Evolutionary conservation across 352 stramenopile genomes (phyloP).

Genomic region (Pythium phragmiticola): DNA sequence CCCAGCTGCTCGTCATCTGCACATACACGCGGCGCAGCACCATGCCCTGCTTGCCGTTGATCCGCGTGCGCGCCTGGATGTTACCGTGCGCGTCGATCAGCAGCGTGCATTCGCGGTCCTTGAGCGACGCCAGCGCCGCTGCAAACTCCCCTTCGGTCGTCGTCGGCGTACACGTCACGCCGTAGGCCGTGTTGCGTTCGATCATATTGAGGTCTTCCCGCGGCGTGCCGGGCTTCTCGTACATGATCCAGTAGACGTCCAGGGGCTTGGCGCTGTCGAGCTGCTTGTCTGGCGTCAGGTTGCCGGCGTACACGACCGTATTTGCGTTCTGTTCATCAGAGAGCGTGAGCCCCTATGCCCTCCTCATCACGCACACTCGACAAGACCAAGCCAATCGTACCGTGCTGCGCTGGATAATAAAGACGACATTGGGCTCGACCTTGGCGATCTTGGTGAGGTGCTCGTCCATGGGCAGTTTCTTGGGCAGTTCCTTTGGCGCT

Average conservation of each 20-base stretch:
- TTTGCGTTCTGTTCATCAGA: constrained; percentile 62
- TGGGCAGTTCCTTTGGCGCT: constrained; percentile 37
- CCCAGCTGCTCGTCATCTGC: constrained; percentile 82
- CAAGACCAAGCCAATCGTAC: constrained; percentile 31
- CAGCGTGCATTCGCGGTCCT: constrained; percentile 63
- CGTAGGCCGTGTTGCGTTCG: constrained; percentile 82
- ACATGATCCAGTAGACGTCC: constrained; percentile 87
- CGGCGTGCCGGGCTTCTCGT: constrained; percentile 67
- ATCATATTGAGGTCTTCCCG: constrained; percentile 85
- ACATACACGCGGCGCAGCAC: constrained; percentile 78
- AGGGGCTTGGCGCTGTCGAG: constrained; percentile 65
- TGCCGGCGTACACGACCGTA: constrained; percentile 76
- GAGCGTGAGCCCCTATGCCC: not conserved
- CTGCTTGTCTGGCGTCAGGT: constrained; percentile 36
- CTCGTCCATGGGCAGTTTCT: constrained; percentile 60
- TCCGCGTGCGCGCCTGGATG: constrained; percentile 64
- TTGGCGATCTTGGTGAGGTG: constrained; percentile 65
- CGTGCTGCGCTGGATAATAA: constrained; percentile 87
- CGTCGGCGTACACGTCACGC: constrained; percentile 42
- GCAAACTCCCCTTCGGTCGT: constrained; percentile 40
- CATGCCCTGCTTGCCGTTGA: constrained; percentile 61
- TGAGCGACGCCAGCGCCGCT: constrained; percentile 58
- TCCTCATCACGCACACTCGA: not conserved
- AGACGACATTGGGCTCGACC: constrained; percentile 72
- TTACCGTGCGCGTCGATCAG: constrained; percentile 56